phyloP scores from a whole-genome alignment of 768 basidiomycete genomes.

The Mrakia gelida region DNA sequence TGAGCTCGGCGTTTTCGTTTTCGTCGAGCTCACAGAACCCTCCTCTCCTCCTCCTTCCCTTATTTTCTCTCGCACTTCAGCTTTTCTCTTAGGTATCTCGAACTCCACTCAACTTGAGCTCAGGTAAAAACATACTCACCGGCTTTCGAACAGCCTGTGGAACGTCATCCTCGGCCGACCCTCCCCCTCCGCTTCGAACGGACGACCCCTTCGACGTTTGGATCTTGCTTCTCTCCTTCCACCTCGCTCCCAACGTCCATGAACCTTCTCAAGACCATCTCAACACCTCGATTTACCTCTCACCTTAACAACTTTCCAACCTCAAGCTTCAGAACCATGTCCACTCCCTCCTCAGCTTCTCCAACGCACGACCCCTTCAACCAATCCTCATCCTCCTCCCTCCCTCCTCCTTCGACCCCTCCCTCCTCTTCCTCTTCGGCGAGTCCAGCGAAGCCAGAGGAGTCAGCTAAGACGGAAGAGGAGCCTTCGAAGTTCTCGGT shows the following conservation, averaged over 20 bases:
- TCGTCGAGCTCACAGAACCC: no score
- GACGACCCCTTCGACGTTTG: background rate
- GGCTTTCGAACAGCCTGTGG: no score
- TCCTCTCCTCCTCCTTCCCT: no score
- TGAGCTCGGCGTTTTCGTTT: no score
- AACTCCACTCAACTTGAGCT: no score
- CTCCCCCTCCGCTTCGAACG: background rate
- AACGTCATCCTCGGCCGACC: background rate
- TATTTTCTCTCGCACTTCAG: no score
- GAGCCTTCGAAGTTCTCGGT: slow-evolving; percentile 19
- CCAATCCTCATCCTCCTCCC: background rate
- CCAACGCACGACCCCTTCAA: background rate
- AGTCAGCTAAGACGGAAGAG: no score
- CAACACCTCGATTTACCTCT: background rate
- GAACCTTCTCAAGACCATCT: background rate
- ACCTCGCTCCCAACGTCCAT: background rate
- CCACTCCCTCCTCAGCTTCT: background rate
- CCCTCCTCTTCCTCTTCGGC: background rate
- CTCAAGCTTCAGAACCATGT: background rate
- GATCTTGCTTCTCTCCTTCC: background rate
- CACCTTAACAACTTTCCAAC: no score
- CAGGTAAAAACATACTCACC: no score
- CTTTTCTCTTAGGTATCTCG: no score
- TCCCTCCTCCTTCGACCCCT: background rate
- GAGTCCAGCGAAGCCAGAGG: background rate